Percentiles rank a stretch among this genome's conserved stretches.
These are phyloP conservation scores for Neophaeococcomyces aloes DNA, from an alignment of 2,329 filamentous ascomycete species.

Conservation along the genomic window DNA sequence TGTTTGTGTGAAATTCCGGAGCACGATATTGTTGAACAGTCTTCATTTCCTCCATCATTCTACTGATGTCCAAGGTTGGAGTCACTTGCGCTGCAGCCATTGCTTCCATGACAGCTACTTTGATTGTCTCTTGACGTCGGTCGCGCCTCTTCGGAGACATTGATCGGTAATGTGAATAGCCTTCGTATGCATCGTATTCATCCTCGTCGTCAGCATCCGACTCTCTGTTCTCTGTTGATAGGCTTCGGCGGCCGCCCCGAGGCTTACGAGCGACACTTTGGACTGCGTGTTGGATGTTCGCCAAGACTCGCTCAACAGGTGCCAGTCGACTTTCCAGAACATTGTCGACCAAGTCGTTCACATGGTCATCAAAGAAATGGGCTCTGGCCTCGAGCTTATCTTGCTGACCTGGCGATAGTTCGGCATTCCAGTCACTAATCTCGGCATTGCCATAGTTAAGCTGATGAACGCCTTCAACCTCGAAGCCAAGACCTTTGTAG, in stretches of 20 bases:
- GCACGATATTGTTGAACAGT: slow-evolving; percentile 4
- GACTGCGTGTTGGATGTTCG: slow-evolving; percentile 62
- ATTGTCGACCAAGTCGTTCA: slow-evolving; percentile 73
- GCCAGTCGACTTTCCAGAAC: slow-evolving; percentile 65
- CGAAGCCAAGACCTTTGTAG: slow-evolving; percentile 42
- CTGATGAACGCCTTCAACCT: slow-evolving; percentile 39
- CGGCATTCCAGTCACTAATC: slow-evolving; percentile 80
- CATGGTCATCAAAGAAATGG: slow-evolving; percentile 80
- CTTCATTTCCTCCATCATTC: slow-evolving; percentile 7
- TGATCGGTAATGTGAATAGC: slow-evolving; percentile 50
- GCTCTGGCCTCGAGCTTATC: slow-evolving; percentile 71
- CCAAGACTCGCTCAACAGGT: slow-evolving; percentile 70
- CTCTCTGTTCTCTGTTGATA: slow-evolving; percentile 58
- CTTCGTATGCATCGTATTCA: slow-evolving; percentile 46
- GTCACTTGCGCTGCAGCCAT: slow-evolving; percentile 30
- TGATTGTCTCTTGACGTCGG: slow-evolving; percentile 51
- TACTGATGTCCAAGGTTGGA: too few species aligned
- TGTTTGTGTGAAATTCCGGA: slow-evolving; percentile 24
- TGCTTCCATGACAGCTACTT: slow-evolving; percentile 55
- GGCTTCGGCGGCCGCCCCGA: slow-evolving; percentile 52
- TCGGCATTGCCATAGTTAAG: slow-evolving; percentile 45
- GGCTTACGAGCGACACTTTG: slow-evolving; percentile 46
- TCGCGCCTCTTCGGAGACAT: slow-evolving; percentile 65
- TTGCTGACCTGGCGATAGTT: slow-evolving; percentile 71
- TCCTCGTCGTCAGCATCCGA: slow-evolving; percentile 95